A percentile compares a stretch with the other conserved stretches of the same genome.
These are phyloP conservation scores for Claviceps purpurea DNA, from an alignment of 2,329 filamentous ascomycete genomes.

Conservation along the genomic window DNA sequence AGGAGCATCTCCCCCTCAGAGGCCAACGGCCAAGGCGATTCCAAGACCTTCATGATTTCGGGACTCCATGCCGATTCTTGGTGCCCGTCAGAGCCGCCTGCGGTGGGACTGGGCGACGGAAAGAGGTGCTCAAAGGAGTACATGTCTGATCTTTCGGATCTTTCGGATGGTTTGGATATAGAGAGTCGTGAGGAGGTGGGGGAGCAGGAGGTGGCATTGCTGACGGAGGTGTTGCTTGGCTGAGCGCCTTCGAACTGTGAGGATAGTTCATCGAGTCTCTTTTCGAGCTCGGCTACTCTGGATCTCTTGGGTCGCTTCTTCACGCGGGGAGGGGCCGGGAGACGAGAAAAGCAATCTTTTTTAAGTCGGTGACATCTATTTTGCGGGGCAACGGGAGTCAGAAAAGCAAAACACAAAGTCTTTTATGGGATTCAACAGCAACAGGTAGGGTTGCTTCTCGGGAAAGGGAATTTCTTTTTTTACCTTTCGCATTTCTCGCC, in stretches of 20 bases:
- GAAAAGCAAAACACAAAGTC: neutral
- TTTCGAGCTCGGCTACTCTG: constrained; percentile 36
- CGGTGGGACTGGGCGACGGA: constrained; percentile 14
- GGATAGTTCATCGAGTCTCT: constrained; percentile 34
- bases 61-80: constrained; percentile 11
- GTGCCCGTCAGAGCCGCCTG: constrained; percentile 8
- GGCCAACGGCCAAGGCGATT: constrained; percentile 27
- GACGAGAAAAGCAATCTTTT: constrained; percentile 33
- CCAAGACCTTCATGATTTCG: constrained; percentile 11
- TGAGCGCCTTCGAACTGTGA: constrained; percentile 25
- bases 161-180: constrained; percentile 5
- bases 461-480: neutral
- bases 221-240: constrained; percentile 3
- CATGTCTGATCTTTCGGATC: constrained; percentile 10
- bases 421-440: no score
- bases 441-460: no score
- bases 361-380: constrained; percentile 32
- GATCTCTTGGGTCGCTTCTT: constrained; percentile 34
- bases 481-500: constrained; percentile 34
- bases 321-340: constrained; percentile 32
- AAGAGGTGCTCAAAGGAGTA: constrained; percentile 24
- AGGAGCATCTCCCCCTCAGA: constrained; percentile 28
- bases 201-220: constrained; percentile 4
- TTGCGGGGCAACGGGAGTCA: neutral
- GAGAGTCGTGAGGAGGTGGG: constrained; percentile 1